phyloP scores from a whole-genome alignment of 2,329 filamentous ascomycete genomes.

The Fonsecaea multimorphosa region DNA sequence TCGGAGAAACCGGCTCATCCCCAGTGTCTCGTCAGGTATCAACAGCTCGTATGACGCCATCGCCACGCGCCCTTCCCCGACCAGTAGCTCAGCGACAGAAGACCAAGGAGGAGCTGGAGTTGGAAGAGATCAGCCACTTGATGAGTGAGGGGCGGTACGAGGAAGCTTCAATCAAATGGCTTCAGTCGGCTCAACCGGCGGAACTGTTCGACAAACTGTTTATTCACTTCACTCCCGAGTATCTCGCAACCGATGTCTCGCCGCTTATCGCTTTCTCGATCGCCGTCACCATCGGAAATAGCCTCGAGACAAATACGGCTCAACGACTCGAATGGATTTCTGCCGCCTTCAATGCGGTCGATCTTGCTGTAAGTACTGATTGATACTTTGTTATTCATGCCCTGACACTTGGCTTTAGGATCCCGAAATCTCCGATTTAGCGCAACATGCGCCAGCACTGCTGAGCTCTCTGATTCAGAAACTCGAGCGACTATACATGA shows the following conservation, averaged over 20 bases:
- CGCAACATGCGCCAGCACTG: constrained; percentile 37
- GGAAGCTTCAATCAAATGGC: constrained; percentile 61
- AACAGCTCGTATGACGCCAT: constrained; percentile 32
- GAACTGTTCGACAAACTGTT: constrained; percentile 69
- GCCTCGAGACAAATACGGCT: constrained; percentile 59
- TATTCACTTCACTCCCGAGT: constrained; percentile 62
- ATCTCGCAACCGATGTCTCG: constrained; percentile 59
- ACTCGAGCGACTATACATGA: constrained; percentile 58
- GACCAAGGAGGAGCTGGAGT: constrained; percentile 48
- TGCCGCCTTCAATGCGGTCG: constrained; percentile 60
- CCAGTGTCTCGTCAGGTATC: constrained; percentile 38
- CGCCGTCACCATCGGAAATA: constrained; percentile 65
- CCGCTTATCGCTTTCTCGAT: constrained; percentile 66
- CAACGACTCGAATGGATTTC: constrained; percentile 66
- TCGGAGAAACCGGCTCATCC: constrained; percentile 40
- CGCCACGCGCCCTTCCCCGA: constrained; percentile 37
- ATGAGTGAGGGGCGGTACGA: constrained; percentile 51
- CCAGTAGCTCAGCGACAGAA: constrained; percentile 30
- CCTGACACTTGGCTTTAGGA: constrained; percentile 35
- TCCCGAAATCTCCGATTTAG: constrained; percentile 38
- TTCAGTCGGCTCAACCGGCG: constrained; percentile 65
- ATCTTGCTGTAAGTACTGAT: constrained; percentile 55
- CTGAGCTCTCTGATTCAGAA: constrained; percentile 56
- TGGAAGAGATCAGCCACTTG: constrained; percentile 50
- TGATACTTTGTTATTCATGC: neutral